Conservation (phyloP, 2,329 filamentous ascomycete genomes). For the Ophiostoma novo-ulmi region DNA sequence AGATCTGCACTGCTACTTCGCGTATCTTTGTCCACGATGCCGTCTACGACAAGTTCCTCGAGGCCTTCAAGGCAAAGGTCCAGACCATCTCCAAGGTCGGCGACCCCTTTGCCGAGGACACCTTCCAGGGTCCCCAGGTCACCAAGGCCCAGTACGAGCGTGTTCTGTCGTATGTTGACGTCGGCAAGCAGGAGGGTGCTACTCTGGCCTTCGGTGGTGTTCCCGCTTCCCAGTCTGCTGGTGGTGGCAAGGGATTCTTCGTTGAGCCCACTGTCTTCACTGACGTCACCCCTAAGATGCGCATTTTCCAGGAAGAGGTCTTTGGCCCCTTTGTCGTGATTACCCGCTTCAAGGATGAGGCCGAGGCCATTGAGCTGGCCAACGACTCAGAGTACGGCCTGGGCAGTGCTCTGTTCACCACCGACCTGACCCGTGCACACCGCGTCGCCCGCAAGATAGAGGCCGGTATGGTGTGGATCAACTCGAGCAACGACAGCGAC, state of each 20-base stretch:
- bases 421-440: constrained; percentile 44
- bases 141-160: constrained; percentile 58
- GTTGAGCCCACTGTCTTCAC: constrained; percentile 28
- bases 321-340: constrained; percentile 57
- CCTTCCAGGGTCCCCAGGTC: constrained; percentile 54
- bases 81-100: constrained; percentile 47
- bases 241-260: constrained; percentile 25
- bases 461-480: constrained; percentile 50
- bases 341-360: constrained; percentile 46
- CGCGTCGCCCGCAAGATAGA: constrained; percentile 40
- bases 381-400: constrained; percentile 54
- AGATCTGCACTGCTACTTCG: constrained; percentile 70
- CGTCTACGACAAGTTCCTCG: constrained; percentile 58
- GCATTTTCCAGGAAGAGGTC: constrained; percentile 48
- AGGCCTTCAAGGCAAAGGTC: constrained; percentile 44
- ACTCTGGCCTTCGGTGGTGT: constrained; percentile 52
- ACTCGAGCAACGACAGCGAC: constrained; percentile 40
- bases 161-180: constrained; percentile 54
- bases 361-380: constrained; percentile 45
- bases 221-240: not conserved
- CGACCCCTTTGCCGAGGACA: constrained; percentile 53
- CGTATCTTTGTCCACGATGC: constrained; percentile 61
- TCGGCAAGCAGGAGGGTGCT: constrained; percentile 55
- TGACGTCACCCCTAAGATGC: constrained; percentile 26
- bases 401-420: constrained; percentile 51